Percentiles rank a stretch among this genome's conserved stretches.
phyloP scores from a whole-genome alignment of 306 rosid species.

The Myrica gale region DNA sequence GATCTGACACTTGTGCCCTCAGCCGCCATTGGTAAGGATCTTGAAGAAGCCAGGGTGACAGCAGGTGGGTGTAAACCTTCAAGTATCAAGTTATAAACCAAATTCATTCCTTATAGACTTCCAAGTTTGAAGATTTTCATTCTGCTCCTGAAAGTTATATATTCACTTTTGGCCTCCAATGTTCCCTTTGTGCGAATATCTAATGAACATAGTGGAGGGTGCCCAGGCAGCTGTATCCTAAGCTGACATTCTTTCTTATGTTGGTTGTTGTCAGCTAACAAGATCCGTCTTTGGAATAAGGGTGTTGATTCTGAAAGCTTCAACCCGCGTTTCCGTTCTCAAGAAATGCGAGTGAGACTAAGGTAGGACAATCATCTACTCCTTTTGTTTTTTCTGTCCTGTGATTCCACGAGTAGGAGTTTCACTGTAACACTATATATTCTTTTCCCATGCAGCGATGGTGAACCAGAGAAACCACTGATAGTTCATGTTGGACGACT shows the following conservation, averaged over 20 bases:
- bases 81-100: neutral
- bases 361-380: slow-evolving; percentile 43
- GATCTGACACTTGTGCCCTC: slow-evolving; percentile 97
- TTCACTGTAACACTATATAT: slow-evolving; percentile 24
- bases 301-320: slow-evolving; percentile 96
- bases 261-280: slow-evolving; percentile 63
- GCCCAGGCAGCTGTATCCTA: slow-evolving; percentile 7
- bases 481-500: slow-evolving; percentile 93
- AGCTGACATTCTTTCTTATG: slow-evolving; percentile 13
- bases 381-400: slow-evolving; percentile 12
- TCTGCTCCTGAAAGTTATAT: neutral
- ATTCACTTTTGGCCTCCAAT: neutral
- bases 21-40: slow-evolving; percentile 84
- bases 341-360: slow-evolving; percentile 80
- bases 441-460: slow-evolving; percentile 49
- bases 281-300: slow-evolving; percentile 94
- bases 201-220: neutral
- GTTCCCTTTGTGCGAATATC: neutral
- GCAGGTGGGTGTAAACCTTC: slow-evolving; percentile 57
- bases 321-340: slow-evolving; percentile 70
- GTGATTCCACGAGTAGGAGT: slow-evolving; percentile 16
- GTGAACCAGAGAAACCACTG: slow-evolving; percentile 89
- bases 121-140: neutral
- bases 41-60: slow-evolving; percentile 69
- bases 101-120: neutral